Conservation (phyloP, 1,284 basidiomycete genomes). For the Somion occarium region DNA sequence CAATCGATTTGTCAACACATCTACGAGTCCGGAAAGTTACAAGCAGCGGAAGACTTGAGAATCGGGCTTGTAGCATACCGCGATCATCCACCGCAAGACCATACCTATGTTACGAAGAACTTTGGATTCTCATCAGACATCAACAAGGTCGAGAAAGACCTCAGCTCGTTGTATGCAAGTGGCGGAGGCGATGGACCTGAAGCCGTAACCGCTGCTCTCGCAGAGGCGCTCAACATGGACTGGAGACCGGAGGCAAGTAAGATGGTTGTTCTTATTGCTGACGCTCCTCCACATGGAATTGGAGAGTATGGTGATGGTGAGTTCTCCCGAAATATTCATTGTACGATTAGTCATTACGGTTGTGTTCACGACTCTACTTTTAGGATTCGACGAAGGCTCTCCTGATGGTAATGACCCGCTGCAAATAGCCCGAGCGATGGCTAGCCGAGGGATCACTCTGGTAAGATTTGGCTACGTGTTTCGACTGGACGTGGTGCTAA, state of each 20-base stretch:
- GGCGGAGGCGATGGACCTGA: slow-evolving; percentile 98
- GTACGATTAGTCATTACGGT: not conserved
- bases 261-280: slow-evolving; percentile 94
- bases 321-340: not conserved
- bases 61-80: slow-evolving; percentile 89
- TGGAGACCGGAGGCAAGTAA: slow-evolving; percentile 90
- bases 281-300: slow-evolving; percentile 96
- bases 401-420: slow-evolving; percentile 94
- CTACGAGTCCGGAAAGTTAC: slow-evolving; percentile 89
- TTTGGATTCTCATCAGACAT: slow-evolving; percentile 95
- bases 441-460: slow-evolving; percentile 83
- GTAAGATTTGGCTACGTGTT: slow-evolving; percentile 39
- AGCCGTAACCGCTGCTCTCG: slow-evolving; percentile 92
- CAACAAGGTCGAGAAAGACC: slow-evolving; percentile 78
- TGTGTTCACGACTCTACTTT: no score
- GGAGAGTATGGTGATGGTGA: slow-evolving; percentile 87
- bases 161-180: slow-evolving; percentile 84
- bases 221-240: slow-evolving; percentile 82
- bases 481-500: slow-evolving; percentile 6
- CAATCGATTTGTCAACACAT: slow-evolving; percentile 96
- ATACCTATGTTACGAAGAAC: slow-evolving; percentile 89
- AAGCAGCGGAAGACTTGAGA: slow-evolving; percentile 82
- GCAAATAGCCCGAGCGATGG: slow-evolving; percentile 85
- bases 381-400: slow-evolving; percentile 87
- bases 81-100: slow-evolving; percentile 95